Percentiles rank a stretch among this genome's conserved stretches.
Evolutionary conservation across 2,329 filamentous ascomycete genomes (phyloP).

Genomic region (Ophiostoma sp.): DNA sequence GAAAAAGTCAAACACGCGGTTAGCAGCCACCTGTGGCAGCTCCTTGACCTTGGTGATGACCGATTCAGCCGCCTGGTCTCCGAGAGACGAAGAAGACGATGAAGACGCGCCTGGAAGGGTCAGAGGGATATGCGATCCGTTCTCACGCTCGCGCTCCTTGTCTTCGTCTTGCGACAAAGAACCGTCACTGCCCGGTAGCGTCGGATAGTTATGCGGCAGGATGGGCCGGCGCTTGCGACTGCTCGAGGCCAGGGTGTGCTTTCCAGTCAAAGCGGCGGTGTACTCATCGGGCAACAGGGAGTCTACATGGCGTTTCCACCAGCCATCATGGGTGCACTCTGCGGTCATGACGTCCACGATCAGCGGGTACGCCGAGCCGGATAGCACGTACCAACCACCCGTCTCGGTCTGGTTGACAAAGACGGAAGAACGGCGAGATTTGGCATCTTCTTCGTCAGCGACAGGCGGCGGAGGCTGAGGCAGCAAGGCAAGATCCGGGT

Average conservation of each 20-base stretch:
- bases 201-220: conserved; percentile 15
- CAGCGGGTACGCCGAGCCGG: conserved; percentile 79
- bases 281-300: conserved; percentile 47
- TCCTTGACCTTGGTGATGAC: conserved; percentile 54
- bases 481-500: conserved; percentile 77
- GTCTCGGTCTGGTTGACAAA: conserved; percentile 83
- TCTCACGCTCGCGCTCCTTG: background rate
- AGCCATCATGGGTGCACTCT: conserved; percentile 29
- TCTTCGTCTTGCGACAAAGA: background rate
- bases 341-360: conserved; percentile 51
- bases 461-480: conserved; percentile 75
- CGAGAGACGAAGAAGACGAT: conserved; percentile 35
- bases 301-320: conserved; percentile 30
- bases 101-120: conserved; percentile 28
- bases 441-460: conserved; percentile 50
- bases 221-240: background rate
- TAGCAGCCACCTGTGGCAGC: conserved; percentile 51
- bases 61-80: conserved; percentile 18
- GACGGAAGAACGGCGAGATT: conserved; percentile 63
- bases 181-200: conserved; percentile 24
- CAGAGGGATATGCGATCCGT: conserved; percentile 13
- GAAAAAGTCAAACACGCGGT: conserved; percentile 56
- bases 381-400: conserved; percentile 95
- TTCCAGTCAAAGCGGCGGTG: conserved; percentile 66
- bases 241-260: conserved; percentile 56